These are phyloP conservation scores for Begonia peltatifolia DNA, from an alignment of 306 rosid species.

Conservation along the genomic window DNA sequence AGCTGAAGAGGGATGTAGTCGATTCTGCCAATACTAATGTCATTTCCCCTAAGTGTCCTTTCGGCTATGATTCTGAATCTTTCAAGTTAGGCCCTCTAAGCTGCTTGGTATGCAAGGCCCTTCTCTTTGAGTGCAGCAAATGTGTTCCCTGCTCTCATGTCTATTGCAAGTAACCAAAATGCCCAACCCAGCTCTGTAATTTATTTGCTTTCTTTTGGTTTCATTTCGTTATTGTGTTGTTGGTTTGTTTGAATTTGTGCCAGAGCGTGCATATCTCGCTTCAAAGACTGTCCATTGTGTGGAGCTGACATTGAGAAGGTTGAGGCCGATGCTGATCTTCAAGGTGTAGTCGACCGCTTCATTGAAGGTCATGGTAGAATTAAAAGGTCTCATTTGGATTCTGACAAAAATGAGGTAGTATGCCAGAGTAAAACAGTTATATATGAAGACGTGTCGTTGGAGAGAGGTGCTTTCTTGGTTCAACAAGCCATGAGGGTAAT, in stretches of 20 bases:
- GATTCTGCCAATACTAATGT: slow-evolving; percentile 8
- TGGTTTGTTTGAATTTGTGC: slow-evolving; percentile 4
- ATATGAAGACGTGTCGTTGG: slow-evolving; percentile 91
- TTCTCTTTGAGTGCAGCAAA: slow-evolving; percentile 33
- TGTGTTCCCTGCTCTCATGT: slow-evolving; percentile 74
- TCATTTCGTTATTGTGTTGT: slow-evolving; percentile 1
- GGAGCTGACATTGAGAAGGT: slow-evolving; percentile 83
- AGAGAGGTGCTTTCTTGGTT: slow-evolving; percentile 92
- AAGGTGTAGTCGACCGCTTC: slow-evolving; percentile 71
- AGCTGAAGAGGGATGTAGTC: slow-evolving; percentile 1
- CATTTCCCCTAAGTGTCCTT: slow-evolving; percentile 55
- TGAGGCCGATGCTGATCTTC: slow-evolving; percentile 62
- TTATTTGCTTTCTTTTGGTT: background rate
- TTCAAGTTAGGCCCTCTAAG: slow-evolving; percentile 94
- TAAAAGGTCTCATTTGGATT: slow-evolving; percentile 41
- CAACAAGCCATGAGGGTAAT: slow-evolving; percentile 99
- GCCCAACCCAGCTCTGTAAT: background rate
- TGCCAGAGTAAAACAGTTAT: slow-evolving; percentile 42
- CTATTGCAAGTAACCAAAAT: slow-evolving; percentile 53
- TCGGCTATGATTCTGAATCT: slow-evolving; percentile 69
- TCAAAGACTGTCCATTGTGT: slow-evolving; percentile 81
- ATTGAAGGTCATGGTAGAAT: slow-evolving; percentile 98
- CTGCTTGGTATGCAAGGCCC: slow-evolving; percentile 62
- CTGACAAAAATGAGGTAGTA: slow-evolving; percentile 28
- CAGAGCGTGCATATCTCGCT: slow-evolving; percentile 72